These are phyloP conservation scores for Boletus rufocinnamomeus DNA, from an alignment of 768 basidiomycete species.

Conservation along the genomic window DNA sequence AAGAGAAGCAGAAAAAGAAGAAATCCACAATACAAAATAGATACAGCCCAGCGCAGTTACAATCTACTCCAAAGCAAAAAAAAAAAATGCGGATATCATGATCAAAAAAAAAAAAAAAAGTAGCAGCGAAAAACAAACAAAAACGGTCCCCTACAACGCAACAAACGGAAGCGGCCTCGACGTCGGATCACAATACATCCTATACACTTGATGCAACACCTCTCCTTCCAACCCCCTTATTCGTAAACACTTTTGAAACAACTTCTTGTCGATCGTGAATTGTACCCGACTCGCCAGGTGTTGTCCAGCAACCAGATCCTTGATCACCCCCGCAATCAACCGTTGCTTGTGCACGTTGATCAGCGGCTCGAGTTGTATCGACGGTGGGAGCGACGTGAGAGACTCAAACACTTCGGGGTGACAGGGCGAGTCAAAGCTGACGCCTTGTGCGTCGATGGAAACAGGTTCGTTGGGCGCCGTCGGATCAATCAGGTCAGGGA, in stretches of 20 bases:
- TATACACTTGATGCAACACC: slow-evolving; percentile 50
- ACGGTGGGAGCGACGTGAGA: slow-evolving; percentile 67
- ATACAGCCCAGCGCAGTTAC: slow-evolving; percentile 21
- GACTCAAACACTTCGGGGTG: slow-evolving; percentile 80
- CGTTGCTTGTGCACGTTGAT: slow-evolving; percentile 92
- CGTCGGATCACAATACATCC: slow-evolving; percentile 36
- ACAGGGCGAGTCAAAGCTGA: slow-evolving; percentile 66
- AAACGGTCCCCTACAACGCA: slow-evolving; percentile 14
- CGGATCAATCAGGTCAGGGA: slow-evolving; percentile 83
- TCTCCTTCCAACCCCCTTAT: slow-evolving; percentile 64
- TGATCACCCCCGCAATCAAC: slow-evolving; percentile 77
- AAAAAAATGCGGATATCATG: slow-evolving; percentile 17
- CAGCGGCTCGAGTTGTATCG: slow-evolving; percentile 81
- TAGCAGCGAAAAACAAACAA: not conserved
- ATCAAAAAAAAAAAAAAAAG: not conserved
- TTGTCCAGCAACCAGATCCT: slow-evolving; percentile 77
- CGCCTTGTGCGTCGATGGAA: slow-evolving; percentile 59
- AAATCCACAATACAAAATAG: slow-evolving; percentile 26
- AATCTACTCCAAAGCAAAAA: slow-evolving; percentile 19
- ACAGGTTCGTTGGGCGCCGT: slow-evolving; percentile 73
- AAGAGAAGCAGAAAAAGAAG: not conserved
- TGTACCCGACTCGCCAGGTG: slow-evolving; percentile 77
- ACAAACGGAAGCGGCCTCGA: slow-evolving; percentile 23
- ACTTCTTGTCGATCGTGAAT: slow-evolving; percentile 69
- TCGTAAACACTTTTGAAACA: slow-evolving; percentile 74